Conservation (phyloP, 2,329 filamentous ascomycete genomes). For the Penicillium sp. region DNA sequence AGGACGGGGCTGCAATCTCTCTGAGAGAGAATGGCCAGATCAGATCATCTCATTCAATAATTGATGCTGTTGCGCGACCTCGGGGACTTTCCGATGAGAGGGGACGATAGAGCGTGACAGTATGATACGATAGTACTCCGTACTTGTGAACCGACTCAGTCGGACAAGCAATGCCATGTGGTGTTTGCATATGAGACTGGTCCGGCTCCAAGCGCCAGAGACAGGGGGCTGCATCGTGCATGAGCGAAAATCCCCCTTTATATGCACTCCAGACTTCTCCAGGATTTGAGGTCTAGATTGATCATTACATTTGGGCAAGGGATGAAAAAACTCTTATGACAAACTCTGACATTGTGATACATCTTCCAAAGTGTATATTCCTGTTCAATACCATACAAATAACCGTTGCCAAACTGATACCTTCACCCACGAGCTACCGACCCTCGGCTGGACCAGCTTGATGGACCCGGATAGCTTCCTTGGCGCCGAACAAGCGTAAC, state of each 20-base stretch:
- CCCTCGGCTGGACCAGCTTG: background rate
- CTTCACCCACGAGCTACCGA: background rate
- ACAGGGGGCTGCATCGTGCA: background rate
- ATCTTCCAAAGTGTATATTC: background rate
- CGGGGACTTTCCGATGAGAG: background rate
- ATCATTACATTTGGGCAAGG: background rate
- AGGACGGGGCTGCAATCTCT: background rate
- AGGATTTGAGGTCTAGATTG: background rate
- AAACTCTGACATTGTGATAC: background rate
- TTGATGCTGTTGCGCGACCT: background rate
- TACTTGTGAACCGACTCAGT: background rate
- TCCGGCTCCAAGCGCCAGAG: background rate
- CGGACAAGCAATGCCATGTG: conserved; percentile 1
- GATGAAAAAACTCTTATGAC: background rate
- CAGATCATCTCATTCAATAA: background rate
- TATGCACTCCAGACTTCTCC: background rate
- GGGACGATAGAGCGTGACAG: background rate
- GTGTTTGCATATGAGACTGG: background rate
- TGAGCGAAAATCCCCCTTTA: background rate
- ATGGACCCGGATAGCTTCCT: background rate
- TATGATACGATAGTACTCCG: background rate
- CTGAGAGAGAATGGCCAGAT: background rate
- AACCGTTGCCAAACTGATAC: background rate
- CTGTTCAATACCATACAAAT: too few species aligned
- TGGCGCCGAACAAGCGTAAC: background rate